phyloP scores from a whole-genome alignment of 2,329 filamentous ascomycete genomes.

The Trichoderma breve region DNA sequence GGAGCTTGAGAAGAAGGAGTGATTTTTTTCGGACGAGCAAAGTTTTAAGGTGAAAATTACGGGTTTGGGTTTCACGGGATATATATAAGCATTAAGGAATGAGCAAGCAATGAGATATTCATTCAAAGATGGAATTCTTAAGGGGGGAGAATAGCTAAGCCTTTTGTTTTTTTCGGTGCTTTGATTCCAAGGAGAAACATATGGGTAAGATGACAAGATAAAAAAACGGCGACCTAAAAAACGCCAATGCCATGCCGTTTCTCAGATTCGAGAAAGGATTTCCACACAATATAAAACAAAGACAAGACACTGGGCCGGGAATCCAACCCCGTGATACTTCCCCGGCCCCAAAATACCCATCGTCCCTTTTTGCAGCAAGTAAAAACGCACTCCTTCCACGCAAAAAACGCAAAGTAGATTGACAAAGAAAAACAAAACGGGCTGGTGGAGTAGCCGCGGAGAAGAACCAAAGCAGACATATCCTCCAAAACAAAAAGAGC shows the following conservation, averaged over 20 bases:
- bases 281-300: neutral
- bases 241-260: conserved; percentile 19
- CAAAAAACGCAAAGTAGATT: neutral
- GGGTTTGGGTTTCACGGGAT: neutral
- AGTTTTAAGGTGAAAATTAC: neutral
- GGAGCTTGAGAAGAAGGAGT: conserved; percentile 18
- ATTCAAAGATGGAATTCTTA: neutral
- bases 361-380: neutral
- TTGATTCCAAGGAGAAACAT: neutral
- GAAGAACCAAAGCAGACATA: neutral
- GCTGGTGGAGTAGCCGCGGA: conserved; percentile 4
- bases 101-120: neutral
- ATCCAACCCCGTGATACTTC: neutral
- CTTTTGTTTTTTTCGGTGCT: neutral
- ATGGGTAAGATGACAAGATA: conserved; percentile 2
- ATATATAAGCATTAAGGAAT: neutral
- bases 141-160: neutral
- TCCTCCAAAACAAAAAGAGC: neutral
- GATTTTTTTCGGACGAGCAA: neutral
- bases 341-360: neutral
- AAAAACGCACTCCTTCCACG: neutral
- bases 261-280: conserved; percentile 22
- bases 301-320: neutral
- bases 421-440: neutral
- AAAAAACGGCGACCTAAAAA: conserved; percentile 6